Evolutionary conservation across 2,329 filamentous ascomycete species (phyloP), one percentile per base, ranked within the genome.

Genomic region (Cryphonectria japonica): DNA sequence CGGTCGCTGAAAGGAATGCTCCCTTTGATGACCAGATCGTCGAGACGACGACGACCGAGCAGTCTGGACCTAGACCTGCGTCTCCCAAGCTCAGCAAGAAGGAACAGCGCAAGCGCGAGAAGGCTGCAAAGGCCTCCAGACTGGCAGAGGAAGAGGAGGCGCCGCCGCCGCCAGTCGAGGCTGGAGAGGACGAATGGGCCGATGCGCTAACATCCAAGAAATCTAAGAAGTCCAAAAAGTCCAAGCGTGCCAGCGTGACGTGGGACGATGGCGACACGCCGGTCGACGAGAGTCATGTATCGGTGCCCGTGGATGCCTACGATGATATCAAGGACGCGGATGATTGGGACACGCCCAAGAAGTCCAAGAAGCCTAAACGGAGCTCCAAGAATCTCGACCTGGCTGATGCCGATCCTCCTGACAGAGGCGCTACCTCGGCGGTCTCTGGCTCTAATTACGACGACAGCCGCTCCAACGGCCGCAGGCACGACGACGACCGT

Each of bases 391-490:
- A 80, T 71, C 76, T 78, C 66, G 74, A 80, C 68, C 68, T 81
- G 78, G 68, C 80, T 75, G 73, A 79, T 75, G 78, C 80, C 71
- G 79, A 83, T 67, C 80, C 81, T 72, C 79, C 77, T 60, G 80
- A 85, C 69, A 82, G 82, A n/a, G 85, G 86, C 57, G 81, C 84
- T 29, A 82, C 80, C 72, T 88, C 86, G 43, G 81, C 86, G 16
- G 82, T 85, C 6, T 87, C 86, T 7, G 84, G 84, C 66, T 77
- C 77, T 63, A 77, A 78, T 68, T 76, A 79, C 69, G 77, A 79
- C 34, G 77, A 80, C 34, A 77, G 80, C 37, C 77, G 75, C 65
- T 76, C 78, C 54, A 83, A 83, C 65, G 79, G 78, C 71, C 79
- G 80, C 69, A 80, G 77, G 59, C 77, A 76, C 39, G 85, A 86